phyloP scores from a whole-genome alignment of 2,329 filamentous ascomycete species.

The Xylaria sp. region DNA sequence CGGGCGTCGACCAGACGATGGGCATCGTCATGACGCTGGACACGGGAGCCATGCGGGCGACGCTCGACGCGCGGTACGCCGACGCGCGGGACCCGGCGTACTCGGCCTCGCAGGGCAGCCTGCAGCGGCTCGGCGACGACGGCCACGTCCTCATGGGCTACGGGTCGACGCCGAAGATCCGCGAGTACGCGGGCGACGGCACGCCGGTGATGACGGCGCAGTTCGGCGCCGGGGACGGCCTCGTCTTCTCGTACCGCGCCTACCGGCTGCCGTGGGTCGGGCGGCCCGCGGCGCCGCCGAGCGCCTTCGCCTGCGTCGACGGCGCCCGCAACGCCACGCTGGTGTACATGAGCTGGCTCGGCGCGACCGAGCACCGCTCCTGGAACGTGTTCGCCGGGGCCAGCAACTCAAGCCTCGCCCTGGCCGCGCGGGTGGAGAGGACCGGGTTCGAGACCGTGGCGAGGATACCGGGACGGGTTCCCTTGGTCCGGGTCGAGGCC shows the following conservation, averaged over 20 bases:
- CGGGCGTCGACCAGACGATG: slow-evolving; percentile 26
- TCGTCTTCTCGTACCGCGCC: slow-evolving; percentile 39
- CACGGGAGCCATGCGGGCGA: slow-evolving; percentile 34
- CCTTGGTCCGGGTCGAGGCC: slow-evolving; percentile 17
- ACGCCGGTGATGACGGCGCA: slow-evolving; percentile 37
- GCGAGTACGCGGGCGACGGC: slow-evolving; percentile 39
- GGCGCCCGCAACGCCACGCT: slow-evolving; percentile 17
- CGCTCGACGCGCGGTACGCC: slow-evolving; percentile 26
- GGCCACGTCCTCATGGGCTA: slow-evolving; percentile 39
- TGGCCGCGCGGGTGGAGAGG: slow-evolving; percentile 10
- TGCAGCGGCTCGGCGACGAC: slow-evolving; percentile 24
- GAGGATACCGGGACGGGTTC: slow-evolving; percentile 5
- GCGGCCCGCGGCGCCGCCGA: slow-evolving; percentile 21
- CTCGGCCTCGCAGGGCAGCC: slow-evolving; percentile 26
- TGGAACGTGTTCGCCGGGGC: slow-evolving; percentile 38
- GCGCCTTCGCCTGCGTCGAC: slow-evolving; percentile 22
- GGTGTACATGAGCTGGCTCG: slow-evolving; percentile 44
- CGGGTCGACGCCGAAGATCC: slow-evolving; percentile 40
- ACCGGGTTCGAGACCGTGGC: slow-evolving; percentile 25
- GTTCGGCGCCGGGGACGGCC: slow-evolving; percentile 32
- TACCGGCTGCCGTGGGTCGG: slow-evolving; percentile 40
- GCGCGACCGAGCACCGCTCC: slow-evolving; percentile 40
- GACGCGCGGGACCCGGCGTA: slow-evolving; percentile 25
- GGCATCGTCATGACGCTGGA: slow-evolving; percentile 30
- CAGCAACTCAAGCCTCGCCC: slow-evolving; percentile 9